phyloP scores from a whole-genome alignment of 768 basidiomycete species.

The Collybiopsis confluens region DNA sequence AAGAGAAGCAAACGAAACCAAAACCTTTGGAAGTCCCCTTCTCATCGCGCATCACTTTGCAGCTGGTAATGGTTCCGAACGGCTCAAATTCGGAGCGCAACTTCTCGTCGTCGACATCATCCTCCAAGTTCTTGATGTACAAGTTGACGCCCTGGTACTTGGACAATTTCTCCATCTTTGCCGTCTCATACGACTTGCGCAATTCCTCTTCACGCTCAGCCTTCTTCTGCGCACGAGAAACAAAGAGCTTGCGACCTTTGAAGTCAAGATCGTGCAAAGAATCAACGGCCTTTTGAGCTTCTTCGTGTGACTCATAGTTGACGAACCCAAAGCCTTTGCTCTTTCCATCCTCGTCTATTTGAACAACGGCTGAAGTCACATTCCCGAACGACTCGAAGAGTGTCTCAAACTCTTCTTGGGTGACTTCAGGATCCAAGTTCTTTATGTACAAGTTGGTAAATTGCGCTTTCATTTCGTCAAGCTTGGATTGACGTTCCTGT shows the following conservation, averaged over 20 bases:
- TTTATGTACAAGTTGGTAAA: conserved; percentile 99
- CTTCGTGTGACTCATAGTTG: conserved; percentile 91
- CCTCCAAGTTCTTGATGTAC: conserved; percentile 99
- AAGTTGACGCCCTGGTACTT: conserved; percentile 99
- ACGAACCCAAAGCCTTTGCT: conserved; percentile 99
- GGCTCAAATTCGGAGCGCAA: conserved; percentile 95
- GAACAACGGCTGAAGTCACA: conserved; percentile 87
- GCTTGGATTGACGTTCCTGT: conserved; percentile 94
- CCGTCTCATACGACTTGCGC: conserved; percentile 88
- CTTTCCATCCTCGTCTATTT: conserved; percentile 82
- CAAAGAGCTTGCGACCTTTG: conserved; percentile 88
- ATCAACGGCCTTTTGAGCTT: conserved; percentile 88
- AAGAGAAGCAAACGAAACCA: conserved; percentile 98
- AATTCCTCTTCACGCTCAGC: conserved; percentile 97
- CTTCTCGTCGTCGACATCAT: conserved; percentile 96
- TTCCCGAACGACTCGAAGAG: conserved; percentile 75
- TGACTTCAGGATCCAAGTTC: conserved; percentile 84
- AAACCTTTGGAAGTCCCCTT: conserved; percentile 92
- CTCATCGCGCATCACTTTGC: conserved; percentile 99
- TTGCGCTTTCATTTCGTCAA: conserved; percentile 95
- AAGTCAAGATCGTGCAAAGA: conserved; percentile 80
- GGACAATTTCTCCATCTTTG: conserved; percentile 95
- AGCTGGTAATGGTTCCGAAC: conserved; percentile 95
- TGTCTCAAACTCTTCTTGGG: conserved; percentile 80
- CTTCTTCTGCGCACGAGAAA: conserved; percentile 97